Evolutionary conservation across 108 stramenopile species (phyloP), one percentile per base, ranked within the genome.

Genomic region (Nitzschia palea): DNA sequence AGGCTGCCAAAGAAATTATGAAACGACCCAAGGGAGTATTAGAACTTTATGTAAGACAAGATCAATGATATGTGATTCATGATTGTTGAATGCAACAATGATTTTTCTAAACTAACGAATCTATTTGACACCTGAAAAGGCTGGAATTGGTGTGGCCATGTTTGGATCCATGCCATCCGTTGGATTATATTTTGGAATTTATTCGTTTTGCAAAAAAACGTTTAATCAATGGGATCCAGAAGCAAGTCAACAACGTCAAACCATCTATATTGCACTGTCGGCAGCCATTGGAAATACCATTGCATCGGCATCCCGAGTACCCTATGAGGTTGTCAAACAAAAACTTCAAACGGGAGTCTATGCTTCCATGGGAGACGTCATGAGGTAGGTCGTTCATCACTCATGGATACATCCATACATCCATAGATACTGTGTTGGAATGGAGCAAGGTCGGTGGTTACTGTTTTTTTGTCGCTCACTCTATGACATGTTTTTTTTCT

Each of bases 321-420:
- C 97, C 12, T 97, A 97, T 72, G 97, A 98, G 68, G 95, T 97
- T 8, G 85, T 96, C 12, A 98, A 98, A 70, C 96, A 97, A 71
- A 81, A 91, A 44, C 79, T 98, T 23, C 97, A 98, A 76, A 94
- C 94, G 0, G 90, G 89, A 31, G 76, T 73, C 26, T 96, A 96
- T 76, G 64, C 76, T 29, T 79, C 78, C 33, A 88, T 91, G 6
- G 59, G 67, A 37, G 65, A 86, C 28, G 94, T 95, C 17, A 43
- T 96, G 17, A 56, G 59, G 59, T 60, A 8, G 59, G 69, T 44
- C 28, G 10, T 14, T 40, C 37, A 14, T 10, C 37, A 55, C 40
- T 42, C 40, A 42, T 42, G 40, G 40, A 42, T 42, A 14, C 8
- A 12, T 12, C 40, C 20, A 44, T 44, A n/a, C n/a, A n/a, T n/a